These are phyloP conservation scores for Sugiyamaella japonica DNA, from an alignment of 1,139 yeast genomes.

Conservation along the genomic window DNA sequence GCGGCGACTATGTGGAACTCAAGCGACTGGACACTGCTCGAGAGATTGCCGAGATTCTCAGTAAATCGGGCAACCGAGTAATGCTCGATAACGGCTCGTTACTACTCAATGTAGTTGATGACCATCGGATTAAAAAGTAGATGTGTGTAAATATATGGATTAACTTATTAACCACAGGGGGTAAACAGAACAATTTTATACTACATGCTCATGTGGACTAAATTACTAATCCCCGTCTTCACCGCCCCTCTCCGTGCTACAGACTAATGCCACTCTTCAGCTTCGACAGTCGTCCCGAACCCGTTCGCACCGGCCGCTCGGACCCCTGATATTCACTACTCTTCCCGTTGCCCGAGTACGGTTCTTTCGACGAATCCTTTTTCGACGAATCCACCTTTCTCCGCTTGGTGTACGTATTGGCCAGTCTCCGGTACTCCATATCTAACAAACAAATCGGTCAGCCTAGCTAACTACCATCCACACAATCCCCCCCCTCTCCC, in stretches of 20 bases:
- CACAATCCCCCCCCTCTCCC: background rate
- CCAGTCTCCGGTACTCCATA: slow-evolving; percentile 7
- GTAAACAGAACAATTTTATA: no score
- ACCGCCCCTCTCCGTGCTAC: no score
- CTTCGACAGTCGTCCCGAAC: slow-evolving; percentile 6
- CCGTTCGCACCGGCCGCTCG: slow-evolving; percentile 1
- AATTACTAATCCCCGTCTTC: no score
- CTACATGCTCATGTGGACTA: no score
- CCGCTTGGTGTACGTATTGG: slow-evolving; percentile 10
- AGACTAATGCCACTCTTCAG: no score
- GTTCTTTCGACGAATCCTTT: background rate
- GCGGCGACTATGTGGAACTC: slow-evolving; percentile 91
- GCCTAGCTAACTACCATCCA: background rate
- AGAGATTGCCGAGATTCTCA: slow-evolving; percentile 85
- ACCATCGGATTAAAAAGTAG: slow-evolving; percentile 12
- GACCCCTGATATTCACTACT: background rate
- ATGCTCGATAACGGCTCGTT: slow-evolving; percentile 90
- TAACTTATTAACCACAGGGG: no score
- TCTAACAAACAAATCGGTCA: background rate
- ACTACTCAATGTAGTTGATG: slow-evolving; percentile 72
- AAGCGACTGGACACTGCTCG: slow-evolving; percentile 96
- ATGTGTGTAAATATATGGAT: slow-evolving; percentile 3
- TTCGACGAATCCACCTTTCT: background rate
- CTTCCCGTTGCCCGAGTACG: background rate
- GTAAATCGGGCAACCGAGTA: slow-evolving; percentile 87